Base-by-base conservation (phyloP, 495 filamentous ascomycete species). In the Xylaria venustula region DNA sequence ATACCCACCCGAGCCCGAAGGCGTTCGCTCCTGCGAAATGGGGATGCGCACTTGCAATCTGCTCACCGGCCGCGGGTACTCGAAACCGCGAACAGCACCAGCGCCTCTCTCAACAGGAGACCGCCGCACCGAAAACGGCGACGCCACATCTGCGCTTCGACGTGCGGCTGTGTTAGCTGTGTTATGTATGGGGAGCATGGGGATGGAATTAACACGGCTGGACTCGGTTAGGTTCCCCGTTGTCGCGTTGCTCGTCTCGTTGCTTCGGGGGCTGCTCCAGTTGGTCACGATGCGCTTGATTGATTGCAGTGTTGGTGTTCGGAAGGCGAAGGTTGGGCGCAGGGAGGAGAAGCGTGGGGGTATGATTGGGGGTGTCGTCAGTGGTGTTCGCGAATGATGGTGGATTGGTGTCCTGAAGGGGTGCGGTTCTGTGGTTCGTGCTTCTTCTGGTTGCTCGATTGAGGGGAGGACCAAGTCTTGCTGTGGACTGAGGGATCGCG, bases 291-390 rank as follows among this genome's bases (percentile, higher is more conserved):
- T 41, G 11, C 15, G 6, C 5, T 25, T 20, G 15, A 62, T 56
- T 26, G 60, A 62, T 12, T 40, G 50, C 1, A 61, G 36, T 1
- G 58, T 62, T 1, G 60, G 45, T 19, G 44, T 41, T n/a, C 60
- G 60, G 46, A 62, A 57, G 34, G 7, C 7, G 19, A 56, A 50
- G 8, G 23, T 34, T 7, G 20, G 25, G 15, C 60, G 60, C 1
- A 62, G 52, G 3, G 60, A 62, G 1, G 60, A 62, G 42, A 17
- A 44, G 8, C 60, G 60, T 0, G 51, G 52, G 14, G 60, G 60
- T 8, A 62, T 62, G 6, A 40, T 12, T 0, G 58, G 58, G 3
- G 42, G 49, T 4, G 22, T 54, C 4, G 15, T 26, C 19, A 7
- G 25, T 17, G 17, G 9, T 25, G 11, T 28, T 40, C 19, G 6